These are phyloP conservation scores for Penicillium mononematosum DNA, from an alignment of 495 filamentous ascomycete species.

Conservation along the genomic window DNA sequence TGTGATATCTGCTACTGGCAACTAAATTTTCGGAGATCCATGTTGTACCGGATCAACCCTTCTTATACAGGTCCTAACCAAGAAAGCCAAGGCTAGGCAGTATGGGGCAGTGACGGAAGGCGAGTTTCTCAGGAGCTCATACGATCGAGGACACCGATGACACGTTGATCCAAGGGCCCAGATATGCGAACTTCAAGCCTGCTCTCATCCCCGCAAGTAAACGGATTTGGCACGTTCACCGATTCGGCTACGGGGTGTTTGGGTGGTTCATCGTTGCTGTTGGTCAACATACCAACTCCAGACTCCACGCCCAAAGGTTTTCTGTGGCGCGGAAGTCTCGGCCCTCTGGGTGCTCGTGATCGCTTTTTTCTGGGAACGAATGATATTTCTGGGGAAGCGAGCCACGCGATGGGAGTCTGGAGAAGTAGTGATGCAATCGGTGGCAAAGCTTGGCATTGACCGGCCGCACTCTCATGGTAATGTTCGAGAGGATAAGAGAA, in stretches of 20 bases:
- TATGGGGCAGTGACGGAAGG: neutral
- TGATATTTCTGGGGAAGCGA: constrained; percentile 1
- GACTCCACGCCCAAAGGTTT: constrained; percentile 15
- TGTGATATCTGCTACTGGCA: neutral
- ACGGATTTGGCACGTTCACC: constrained; percentile 4
- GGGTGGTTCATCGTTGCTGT: constrained; percentile 6
- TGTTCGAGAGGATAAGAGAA: neutral
- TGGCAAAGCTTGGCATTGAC: constrained; percentile 15
- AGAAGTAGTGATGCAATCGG: constrained; percentile 20
- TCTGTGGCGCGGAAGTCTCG: constrained; percentile 19
- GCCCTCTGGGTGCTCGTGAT: constrained; percentile 15
- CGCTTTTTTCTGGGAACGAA: constrained; percentile 5
- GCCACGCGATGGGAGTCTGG: neutral
- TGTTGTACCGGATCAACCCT: neutral
- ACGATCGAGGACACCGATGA: constrained; percentile 22
- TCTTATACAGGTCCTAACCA: constrained; percentile 11
- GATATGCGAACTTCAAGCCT: neutral
- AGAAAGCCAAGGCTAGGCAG: constrained; percentile 6
- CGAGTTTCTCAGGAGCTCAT: constrained; percentile 5
- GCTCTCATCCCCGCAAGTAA: constrained; percentile 11
- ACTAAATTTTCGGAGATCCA: neutral
- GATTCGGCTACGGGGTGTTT: neutral
- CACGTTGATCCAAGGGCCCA: constrained; percentile 20
- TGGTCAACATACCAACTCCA: constrained; percentile 12
- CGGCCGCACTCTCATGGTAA: neutral